Evolutionary conservation across 1,284 basidiomycete species (phyloP).

Genomic region (Psilocybe mexicana): DNA sequence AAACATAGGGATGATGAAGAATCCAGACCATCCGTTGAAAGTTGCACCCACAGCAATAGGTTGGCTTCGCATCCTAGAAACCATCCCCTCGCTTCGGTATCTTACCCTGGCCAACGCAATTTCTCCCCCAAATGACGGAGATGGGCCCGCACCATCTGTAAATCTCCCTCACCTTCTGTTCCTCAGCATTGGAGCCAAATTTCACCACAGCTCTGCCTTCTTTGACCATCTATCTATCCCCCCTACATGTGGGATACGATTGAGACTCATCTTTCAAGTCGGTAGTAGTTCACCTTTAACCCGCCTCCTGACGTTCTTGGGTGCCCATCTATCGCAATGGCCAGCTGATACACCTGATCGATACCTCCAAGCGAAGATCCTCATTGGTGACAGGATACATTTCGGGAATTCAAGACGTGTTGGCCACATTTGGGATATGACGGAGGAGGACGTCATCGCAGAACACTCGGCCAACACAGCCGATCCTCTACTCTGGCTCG

Average conservation of each 20-base stretch:
- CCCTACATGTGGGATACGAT: constrained; percentile 19
- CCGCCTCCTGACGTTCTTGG: constrained; percentile 18
- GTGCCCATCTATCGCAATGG: constrained; percentile 19
- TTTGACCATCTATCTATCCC: constrained; percentile 19
- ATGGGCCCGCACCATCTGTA: constrained; percentile 2
- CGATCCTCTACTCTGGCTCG: constrained; percentile 18
- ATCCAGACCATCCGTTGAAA: constrained; percentile 16
- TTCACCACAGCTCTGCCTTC: constrained; percentile 18
- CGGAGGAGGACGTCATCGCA: constrained; percentile 17
- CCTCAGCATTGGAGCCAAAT: constrained; percentile 18
- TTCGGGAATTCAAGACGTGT: constrained; percentile 23
- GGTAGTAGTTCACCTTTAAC: constrained; percentile 3
- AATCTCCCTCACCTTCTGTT: constrained; percentile 20
- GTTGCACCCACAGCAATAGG: constrained; percentile 21
- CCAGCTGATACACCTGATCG: constrained; percentile 11
- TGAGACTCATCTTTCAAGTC: constrained; percentile 14
- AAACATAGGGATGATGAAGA: constrained; percentile 7
- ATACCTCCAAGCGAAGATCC: constrained; percentile 24
- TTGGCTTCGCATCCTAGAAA: constrained; percentile 22
- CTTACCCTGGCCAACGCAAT: constrained; percentile 24
- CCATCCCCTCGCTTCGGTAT: constrained; percentile 21
- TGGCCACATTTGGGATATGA: constrained; percentile 24
- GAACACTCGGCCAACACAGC: constrained; percentile 14
- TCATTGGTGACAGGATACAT: constrained; percentile 23
- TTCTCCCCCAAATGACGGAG: constrained; percentile 3